Percentiles rank a stretch among this genome's conserved stretches.
Conservation (phyloP, 2,329 filamentous ascomycete species). For the Fusarium begoniae region DNA sequence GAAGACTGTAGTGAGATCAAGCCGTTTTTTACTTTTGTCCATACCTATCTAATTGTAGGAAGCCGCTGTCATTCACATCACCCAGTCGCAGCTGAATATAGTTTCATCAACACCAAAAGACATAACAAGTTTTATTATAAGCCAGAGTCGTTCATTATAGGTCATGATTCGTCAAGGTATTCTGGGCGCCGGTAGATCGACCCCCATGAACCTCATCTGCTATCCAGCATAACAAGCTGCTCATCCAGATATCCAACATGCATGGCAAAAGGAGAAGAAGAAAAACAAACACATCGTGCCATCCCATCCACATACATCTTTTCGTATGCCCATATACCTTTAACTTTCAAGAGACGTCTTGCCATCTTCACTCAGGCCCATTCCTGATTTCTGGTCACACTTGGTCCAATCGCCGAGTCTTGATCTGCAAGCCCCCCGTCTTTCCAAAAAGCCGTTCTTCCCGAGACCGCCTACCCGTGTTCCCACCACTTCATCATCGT, state of each 20-base stretch:
- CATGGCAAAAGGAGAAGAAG: background rate
- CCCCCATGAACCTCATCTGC: slow-evolving; percentile 1
- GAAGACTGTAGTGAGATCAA: background rate
- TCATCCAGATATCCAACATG: slow-evolving; percentile 2
- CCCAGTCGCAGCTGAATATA: no score
- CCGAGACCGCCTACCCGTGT: slow-evolving; percentile 31
- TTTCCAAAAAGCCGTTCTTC: slow-evolving; percentile 36
- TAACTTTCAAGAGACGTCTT: slow-evolving; percentile 2
- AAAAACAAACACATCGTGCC: background rate
- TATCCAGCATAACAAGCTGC: slow-evolving; percentile 2
- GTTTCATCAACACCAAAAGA: background rate
- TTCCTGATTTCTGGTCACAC: slow-evolving; percentile 8
- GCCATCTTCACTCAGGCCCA: slow-evolving; percentile 7
- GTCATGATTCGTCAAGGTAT: slow-evolving; percentile 41
- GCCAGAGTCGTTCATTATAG: slow-evolving; percentile 23
- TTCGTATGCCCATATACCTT: slow-evolving; percentile 1
- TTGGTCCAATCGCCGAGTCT: slow-evolving; percentile 30
- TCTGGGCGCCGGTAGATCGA: slow-evolving; percentile 17
- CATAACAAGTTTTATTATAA: background rate
- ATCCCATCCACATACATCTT: slow-evolving; percentile 1
- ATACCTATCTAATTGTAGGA: background rate
- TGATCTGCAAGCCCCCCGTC: slow-evolving; percentile 29
- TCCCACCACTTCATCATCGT: slow-evolving; percentile 37
- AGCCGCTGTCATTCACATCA: background rate
- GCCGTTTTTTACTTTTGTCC: background rate